phyloP scores from a whole-genome alignment of 1,284 basidiomycete genomes.

The Moniliophthora roreri region DNA sequence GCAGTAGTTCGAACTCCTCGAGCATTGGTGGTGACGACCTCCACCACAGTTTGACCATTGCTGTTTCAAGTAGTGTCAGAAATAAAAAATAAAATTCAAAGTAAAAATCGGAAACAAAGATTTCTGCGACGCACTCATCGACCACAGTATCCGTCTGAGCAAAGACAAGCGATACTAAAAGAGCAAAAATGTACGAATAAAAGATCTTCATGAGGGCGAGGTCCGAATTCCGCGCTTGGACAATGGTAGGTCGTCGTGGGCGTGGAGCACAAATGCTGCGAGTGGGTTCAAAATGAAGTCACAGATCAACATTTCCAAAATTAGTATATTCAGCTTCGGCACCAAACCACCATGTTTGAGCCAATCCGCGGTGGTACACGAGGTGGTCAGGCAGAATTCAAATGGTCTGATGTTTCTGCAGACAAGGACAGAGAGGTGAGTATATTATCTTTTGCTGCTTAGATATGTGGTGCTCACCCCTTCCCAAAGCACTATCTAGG shows the following conservation, averaged over 20 bases:
- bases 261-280: background rate
- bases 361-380: conserved; percentile 83
- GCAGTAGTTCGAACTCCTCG: conserved; percentile 42
- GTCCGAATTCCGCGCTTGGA: no score
- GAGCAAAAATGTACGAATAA: conserved; percentile 21
- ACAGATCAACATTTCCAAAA: background rate
- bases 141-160: conserved; percentile 49
- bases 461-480: background rate
- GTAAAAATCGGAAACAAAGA: conserved; percentile 3
- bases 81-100: no score
- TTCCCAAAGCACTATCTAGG: conserved; percentile 80
- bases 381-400: conserved; percentile 89
- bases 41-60: conserved; percentile 52
- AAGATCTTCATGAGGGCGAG: conserved; percentile 15
- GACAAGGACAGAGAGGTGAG: conserved; percentile 89
- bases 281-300: background rate
- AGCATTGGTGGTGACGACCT: conserved; percentile 46
- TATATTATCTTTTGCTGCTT: conserved; percentile 5
- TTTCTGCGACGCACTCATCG: conserved; percentile 38
- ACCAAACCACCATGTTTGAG: conserved; percentile 59
- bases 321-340: background rate
- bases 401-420: conserved; percentile 86
- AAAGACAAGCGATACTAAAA: conserved; percentile 28
- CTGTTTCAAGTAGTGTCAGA: no score
- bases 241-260: background rate